Percentiles rank a stretch among this genome's conserved stretches.
These are phyloP conservation scores for Colletotrichum eremochloae DNA, from an alignment of 2,329 filamentous ascomycete genomes.

Conservation along the genomic window DNA sequence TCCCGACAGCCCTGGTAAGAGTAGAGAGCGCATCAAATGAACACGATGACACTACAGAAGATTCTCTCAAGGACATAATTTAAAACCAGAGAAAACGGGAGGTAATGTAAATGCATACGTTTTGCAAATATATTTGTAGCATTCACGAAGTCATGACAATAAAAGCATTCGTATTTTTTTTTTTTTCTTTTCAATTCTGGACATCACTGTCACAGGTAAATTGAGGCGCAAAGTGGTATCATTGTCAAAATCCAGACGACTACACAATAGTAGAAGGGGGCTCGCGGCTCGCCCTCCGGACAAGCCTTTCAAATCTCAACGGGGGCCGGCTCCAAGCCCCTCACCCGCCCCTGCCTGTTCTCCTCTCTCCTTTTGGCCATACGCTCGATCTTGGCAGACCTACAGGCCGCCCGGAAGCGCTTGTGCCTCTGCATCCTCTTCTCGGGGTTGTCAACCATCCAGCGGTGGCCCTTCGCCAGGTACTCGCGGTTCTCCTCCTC, in stretches of 20 bases:
- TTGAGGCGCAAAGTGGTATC: conserved; percentile 5
- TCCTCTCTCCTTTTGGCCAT: not conserved
- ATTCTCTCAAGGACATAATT: not conserved
- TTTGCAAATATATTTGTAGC: not conserved
- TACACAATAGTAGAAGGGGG: not conserved
- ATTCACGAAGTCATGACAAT: not conserved
- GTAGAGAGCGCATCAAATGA: not conserved
- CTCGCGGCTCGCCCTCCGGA: too few species aligned
- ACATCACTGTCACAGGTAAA: too few species aligned
- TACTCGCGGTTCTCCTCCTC: conserved; percentile 47
- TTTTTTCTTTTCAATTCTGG: not conserved
- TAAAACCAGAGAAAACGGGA: too few species aligned
- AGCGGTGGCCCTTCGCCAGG: conserved; percentile 44
- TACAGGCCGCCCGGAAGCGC: not conserved
- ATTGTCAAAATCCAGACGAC: not conserved
- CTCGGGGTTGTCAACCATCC: conserved; percentile 25
- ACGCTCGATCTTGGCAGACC: not conserved
- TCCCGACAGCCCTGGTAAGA: not conserved
- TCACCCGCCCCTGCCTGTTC: not conserved
- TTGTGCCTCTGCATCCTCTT: conserved; percentile 21
- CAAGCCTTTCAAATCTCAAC: not conserved
- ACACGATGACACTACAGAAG: too few species aligned
- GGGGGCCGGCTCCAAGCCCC: conserved; percentile 18
- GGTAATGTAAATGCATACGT: not conserved
- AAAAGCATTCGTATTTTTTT: not conserved